These are phyloP conservation scores for Phragmites australis DNA, from an alignment of 176 grass and related monocot species.

Conservation along the genomic window DNA sequence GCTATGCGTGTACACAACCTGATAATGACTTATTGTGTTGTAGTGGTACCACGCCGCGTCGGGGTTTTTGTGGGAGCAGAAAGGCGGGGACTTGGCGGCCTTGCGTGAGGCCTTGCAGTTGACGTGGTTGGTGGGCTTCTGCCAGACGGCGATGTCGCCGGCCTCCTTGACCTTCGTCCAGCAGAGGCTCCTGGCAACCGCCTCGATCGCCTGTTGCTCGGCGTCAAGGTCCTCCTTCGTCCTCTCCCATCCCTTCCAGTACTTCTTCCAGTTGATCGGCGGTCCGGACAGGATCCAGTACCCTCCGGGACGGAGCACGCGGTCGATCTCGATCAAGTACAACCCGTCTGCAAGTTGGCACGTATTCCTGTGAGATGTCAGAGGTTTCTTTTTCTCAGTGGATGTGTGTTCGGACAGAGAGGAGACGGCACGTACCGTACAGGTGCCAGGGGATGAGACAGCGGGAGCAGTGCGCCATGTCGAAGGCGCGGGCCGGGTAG, in stretches of 20 bases:
- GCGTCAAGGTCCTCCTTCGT: constrained; percentile 68
- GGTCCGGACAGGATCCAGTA: constrained; percentile 94
- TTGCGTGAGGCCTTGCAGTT: constrained; percentile 68
- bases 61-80: constrained; percentile 60
- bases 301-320: constrained; percentile 81
- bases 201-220: constrained; percentile 83
- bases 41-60: constrained; percentile 79
- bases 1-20: not conserved
- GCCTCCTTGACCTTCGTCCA: constrained; percentile 87
- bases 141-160: constrained; percentile 94
- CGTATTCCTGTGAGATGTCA: not conserved
- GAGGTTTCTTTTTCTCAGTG: not conserved
- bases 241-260: constrained; percentile 85
- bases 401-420: not conserved
- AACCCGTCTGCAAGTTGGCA: constrained; percentile 51
- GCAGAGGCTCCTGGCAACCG: constrained; percentile 64
- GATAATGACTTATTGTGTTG: not conserved
- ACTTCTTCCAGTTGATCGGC: constrained; percentile 85
- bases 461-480: constrained; percentile 97
- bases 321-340: constrained; percentile 84
- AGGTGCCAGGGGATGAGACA: constrained; percentile 92
- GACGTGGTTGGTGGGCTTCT: constrained; percentile 76
- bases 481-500: constrained; percentile 71
- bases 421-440: constrained; percentile 11
- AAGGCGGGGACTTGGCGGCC: constrained; percentile 49